A percentile compares a stretch with the other conserved stretches of the same genome.
Conservation (phyloP, 306 rosid species). For the Rubus parviflorus region DNA sequence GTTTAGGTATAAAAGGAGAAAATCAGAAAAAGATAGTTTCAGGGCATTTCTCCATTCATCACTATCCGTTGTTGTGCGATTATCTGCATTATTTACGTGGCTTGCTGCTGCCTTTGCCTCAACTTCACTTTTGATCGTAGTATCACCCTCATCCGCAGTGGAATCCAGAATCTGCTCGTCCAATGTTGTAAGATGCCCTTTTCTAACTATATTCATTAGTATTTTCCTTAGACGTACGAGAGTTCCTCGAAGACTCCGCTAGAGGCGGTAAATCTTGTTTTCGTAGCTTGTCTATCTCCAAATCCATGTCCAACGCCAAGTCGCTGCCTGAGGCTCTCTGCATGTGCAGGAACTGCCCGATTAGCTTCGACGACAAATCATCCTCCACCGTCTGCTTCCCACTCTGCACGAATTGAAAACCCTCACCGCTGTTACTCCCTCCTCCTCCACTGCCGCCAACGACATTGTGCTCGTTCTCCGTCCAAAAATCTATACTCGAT, state of each 20-base stretch:
- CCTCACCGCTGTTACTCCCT: too few relatives aligned
- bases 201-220: conserved; percentile 67
- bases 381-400: conserved; percentile 16
- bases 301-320: conserved; percentile 76
- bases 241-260: conserved; percentile 49
- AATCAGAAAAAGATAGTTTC: too few relatives aligned
- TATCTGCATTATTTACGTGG: too few relatives aligned
- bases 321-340: conserved; percentile 68
- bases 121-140: too few relatives aligned
- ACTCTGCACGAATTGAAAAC: conserved; percentile 43
- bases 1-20: too few relatives aligned
- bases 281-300: conserved; percentile 80
- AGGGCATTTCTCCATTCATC: too few relatives aligned
- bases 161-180: conserved; percentile 62
- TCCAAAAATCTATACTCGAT: conserved; percentile 58
- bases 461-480: too few relatives aligned
- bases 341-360: conserved; percentile 60
- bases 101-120: too few relatives aligned
- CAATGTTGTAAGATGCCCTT: conserved; percentile 63
- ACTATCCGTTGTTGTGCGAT: too few relatives aligned
- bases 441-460: too few relatives aligned
- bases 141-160: conserved; percentile 47
- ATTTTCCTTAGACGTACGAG: conserved; percentile 40
- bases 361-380: conserved; percentile 80
- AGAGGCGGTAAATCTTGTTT: conserved; percentile 42